Conservation (phyloP, 2,329 filamentous ascomycete species). For the Colletotrichum sp. region DNA sequence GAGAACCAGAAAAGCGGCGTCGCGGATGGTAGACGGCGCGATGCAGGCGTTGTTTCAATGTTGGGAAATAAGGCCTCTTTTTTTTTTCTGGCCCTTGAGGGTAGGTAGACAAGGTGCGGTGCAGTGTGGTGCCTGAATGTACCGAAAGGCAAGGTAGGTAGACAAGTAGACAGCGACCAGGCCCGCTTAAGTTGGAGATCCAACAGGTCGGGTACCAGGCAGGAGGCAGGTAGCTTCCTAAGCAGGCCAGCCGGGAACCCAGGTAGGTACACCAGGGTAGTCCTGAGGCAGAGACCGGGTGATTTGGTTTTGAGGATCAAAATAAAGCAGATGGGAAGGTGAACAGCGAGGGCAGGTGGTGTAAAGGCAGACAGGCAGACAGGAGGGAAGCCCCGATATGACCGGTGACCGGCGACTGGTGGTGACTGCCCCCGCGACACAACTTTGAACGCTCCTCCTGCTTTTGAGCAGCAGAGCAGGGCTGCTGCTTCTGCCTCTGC, state of each 20-base stretch:
- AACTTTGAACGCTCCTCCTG: not conserved
- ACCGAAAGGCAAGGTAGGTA: not conserved
- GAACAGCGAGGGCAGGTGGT: not conserved
- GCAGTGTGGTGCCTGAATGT: conserved; percentile 6
- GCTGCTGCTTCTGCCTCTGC: not conserved
- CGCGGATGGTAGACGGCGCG: not conserved
- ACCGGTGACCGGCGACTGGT: not conserved
- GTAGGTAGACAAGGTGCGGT: not conserved
- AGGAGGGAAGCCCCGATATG: not conserved
- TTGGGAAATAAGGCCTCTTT: conserved; percentile 21
- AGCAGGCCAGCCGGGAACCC: not conserved
- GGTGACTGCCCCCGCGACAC: not conserved
- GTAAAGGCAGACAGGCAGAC: not conserved
- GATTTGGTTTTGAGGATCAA: not conserved
- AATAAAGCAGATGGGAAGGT: conserved; percentile 19
- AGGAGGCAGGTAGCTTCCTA: not conserved
- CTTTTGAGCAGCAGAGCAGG: not conserved
- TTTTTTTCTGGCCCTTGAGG: conserved; percentile 24
- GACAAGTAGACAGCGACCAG: not conserved
- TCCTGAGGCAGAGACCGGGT: conserved; percentile 3
- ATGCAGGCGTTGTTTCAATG: conserved; percentile 17
- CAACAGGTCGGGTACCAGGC: conserved; percentile 4
- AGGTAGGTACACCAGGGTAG: not conserved
- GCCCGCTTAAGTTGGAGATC: conserved; percentile 18
- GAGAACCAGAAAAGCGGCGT: not conserved